A percentile compares a stretch with the other conserved stretches of the same genome.
These are phyloP conservation scores for Suillus discolor DNA, from an alignment of 768 basidiomycete genomes.

Conservation along the genomic window DNA sequence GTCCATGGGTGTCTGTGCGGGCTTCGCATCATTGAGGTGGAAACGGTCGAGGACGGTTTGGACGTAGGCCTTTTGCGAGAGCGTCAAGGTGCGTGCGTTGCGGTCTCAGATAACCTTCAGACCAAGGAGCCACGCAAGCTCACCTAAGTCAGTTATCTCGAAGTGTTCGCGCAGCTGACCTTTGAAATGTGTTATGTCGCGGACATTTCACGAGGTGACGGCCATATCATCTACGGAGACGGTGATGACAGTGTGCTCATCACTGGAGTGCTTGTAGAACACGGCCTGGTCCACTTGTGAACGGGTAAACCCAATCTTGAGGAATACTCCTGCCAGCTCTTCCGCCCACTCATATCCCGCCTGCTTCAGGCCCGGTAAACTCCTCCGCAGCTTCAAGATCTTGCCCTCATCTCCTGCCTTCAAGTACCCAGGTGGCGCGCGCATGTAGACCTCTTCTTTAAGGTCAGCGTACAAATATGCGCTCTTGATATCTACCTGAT, in stretches of 20 bases:
- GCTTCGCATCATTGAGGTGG: too few species aligned
- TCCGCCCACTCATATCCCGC: conserved; percentile 35
- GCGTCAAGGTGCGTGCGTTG: too few species aligned
- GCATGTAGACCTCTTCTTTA: conserved; percentile 39
- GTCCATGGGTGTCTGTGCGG: too few species aligned
- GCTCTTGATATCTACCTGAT: too few species aligned
- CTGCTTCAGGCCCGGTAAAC: conserved; percentile 44
- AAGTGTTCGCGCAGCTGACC: too few species aligned
- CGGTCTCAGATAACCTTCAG: too few species aligned
- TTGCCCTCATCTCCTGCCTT: conserved; percentile 21
- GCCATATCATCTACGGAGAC: background rate
- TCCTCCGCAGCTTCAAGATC: conserved; percentile 23
- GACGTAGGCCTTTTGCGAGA: too few species aligned
- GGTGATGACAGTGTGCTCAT: background rate
- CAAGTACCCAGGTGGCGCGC: conserved; percentile 32
- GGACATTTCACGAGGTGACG: too few species aligned
- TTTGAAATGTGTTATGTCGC: too few species aligned
- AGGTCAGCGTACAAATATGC: conserved; percentile 14
- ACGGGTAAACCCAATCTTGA: background rate
- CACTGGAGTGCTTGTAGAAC: background rate
- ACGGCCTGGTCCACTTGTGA: background rate
- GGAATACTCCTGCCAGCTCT: background rate
- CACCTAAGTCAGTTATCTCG: too few species aligned
- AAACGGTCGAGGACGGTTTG: too few species aligned
- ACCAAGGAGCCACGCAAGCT: too few species aligned